A percentile compares a stretch with the other conserved stretches of the same genome.
These are phyloP conservation scores for Sporothrix pseudoabietina DNA, from an alignment of 2,329 filamentous ascomycete species.

Conservation along the genomic window DNA sequence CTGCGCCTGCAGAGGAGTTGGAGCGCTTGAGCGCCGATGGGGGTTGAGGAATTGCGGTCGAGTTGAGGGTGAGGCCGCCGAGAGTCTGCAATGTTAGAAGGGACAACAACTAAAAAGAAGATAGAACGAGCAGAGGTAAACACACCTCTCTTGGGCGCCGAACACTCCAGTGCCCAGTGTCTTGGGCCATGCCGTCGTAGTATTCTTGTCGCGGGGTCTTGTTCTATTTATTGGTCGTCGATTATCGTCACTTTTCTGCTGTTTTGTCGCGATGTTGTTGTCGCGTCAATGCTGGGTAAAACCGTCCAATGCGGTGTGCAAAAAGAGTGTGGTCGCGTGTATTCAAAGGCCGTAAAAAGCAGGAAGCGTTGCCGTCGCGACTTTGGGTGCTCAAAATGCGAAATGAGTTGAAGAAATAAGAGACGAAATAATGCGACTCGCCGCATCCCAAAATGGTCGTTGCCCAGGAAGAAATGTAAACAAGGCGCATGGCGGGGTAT, in stretches of 20 bases:
- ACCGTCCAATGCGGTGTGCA: neutral
- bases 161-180: slow-evolving; percentile 85
- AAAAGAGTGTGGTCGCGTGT: neutral
- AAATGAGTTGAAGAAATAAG: slow-evolving; percentile 24
- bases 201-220: neutral
- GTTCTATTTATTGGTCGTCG: neutral
- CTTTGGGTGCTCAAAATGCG: neutral
- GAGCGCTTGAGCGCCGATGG: slow-evolving; percentile 92
- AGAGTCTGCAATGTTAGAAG: slow-evolving; percentile 66
- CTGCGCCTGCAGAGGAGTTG: slow-evolving; percentile 70
- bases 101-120: neutral
- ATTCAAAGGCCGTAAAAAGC: neutral
- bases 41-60: slow-evolving; percentile 78
- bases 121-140: slow-evolving; percentile 27
- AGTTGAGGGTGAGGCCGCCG: slow-evolving; percentile 79
- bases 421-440: slow-evolving; percentile 23
- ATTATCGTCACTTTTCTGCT: neutral
- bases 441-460: slow-evolving; percentile 8
- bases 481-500: slow-evolving; percentile 31
- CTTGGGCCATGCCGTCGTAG: slow-evolving; percentile 72
- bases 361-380: neutral
- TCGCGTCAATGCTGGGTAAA: neutral
- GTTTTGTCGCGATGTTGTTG: neutral
- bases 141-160: slow-evolving; percentile 85
- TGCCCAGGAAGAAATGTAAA: slow-evolving; percentile 36